Evolutionary conservation across 345 rosid genomes (phyloP), one percentile per base, ranked within the genome.

Genomic region (Turritis glabra): DNA sequence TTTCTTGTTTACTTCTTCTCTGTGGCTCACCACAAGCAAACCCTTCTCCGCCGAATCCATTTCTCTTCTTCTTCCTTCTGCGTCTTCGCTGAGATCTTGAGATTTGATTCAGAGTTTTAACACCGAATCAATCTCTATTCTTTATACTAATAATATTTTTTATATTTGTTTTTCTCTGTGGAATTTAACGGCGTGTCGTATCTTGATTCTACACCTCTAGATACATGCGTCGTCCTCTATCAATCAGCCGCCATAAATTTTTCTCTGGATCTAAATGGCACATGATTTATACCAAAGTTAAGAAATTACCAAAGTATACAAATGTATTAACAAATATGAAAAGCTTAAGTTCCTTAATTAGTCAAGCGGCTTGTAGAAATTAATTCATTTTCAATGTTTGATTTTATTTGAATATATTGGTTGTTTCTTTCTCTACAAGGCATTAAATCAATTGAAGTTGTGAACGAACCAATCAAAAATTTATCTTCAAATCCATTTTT

Each of bases 21-120:
- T 47, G 5, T 12, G 51, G 21, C 13, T 35, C 4, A 46, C 61
- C 26, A 27, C 55, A 7, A 77, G 64, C 69, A 80, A 74, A 60
- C 81, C 77, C 77, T 77, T 61, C 29, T 79, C 86, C 74, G 71
- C 54, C 21, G 80, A 15, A 55, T 77, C 80, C 80, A 77, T 77
- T 25, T n/a, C n/a, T n/a, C 21, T 15, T 41, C 29, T 26, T 50
- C 56, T 22, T 23, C 6, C 35, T 32, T 32, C 4, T 35, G 40
- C 40, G 10, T 35, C 40, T 37, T 37, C 40, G 40, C 47, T 51
- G 40, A 75, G 46, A 75, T 67, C 12, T 67, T 67, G 47, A 75
- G 74, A 40, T 33, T 32, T 46, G 51, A 55, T 74, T 47, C 23
- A 37, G 5, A 37, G 33, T 7, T 30, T 30, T 30, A 10, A 37